Base-by-base conservation (phyloP, 768 basidiomycete species). In the Rhizopogon sp. region DNA sequence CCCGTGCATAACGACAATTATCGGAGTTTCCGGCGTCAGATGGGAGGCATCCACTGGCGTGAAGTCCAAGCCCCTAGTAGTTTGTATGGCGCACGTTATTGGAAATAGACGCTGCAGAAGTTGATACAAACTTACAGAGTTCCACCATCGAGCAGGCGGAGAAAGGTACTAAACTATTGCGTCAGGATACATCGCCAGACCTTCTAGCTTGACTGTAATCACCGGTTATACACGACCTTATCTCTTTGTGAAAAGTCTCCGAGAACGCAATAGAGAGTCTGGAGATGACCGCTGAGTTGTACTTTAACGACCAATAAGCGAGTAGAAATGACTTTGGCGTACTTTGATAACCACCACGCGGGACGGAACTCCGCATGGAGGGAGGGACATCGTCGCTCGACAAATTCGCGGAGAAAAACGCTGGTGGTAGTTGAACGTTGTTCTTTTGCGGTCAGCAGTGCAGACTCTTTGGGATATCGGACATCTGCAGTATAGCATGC, bases 341-440 rank as follows among this genome's bases (percentile, higher is more conserved):
- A 70, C 69, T 65, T 70, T 13, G 70, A 62, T 52, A 70, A 65
- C 69, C 69, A 70, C 69, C 69, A 70, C 20, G 59, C 62, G 13
- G 70, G 69, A 39, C 45, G 58, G 44, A 72, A 70, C 56, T 56
- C 43, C 52, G 65, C 63, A 53, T 45, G 50, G 41, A 70, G 51
- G 42, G 63, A 67, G 17, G 69, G 69, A 49, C 69, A 70, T 54
- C 57, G 61, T 45, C 60, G 58, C 56, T 70, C 61, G n/a, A 72
- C 65, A 43, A 70, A 60, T 37, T 70, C 70, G 35, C 57, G 65
- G 16, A 70, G 59, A 14, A 64, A 65, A 28, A 69, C 20, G 25
- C 13, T 37, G 14, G 58, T 54, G 28, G 57, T 54, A 35, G 55
- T 59, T 6, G 31, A 39, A 3, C 50, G 9, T 5, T 56, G 58